Evolutionary conservation across 2,329 filamentous ascomycete genomes (phyloP), one percentile per base, ranked within the genome.

Genomic region (Teratosphaeria viscida): DNA sequence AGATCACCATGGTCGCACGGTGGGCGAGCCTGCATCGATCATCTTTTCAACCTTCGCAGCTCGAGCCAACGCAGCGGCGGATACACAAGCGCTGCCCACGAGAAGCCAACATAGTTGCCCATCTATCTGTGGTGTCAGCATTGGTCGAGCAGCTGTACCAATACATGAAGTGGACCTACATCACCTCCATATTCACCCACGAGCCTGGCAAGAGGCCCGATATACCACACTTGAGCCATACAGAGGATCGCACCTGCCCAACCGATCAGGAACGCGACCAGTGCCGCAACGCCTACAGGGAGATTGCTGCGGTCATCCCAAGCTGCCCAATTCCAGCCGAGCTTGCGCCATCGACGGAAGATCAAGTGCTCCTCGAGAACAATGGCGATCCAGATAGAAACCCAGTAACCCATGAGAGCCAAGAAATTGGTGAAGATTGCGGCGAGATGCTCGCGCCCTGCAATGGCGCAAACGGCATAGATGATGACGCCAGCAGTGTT

Each of bases 191-290:
- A 78, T 23, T 79, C 79, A 0, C 83, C 82, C 19, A 86, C 79
- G 57, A 79, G 70, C 54, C 74, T 75, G 2, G 84, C 83, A 60
- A 87, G 72, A 0, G 85, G 85, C 1, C 86, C 85, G 61, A 83
- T 80, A 70, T 85, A 89, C 81, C 85, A 89, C 3, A 82, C 81
- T 74, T 89, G 85, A 26, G 82, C 82, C 85, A 88, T 88, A 61
- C 80, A 85, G 54, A 88, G 69, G 32, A 89, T 80, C 0, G 84
- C 81, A 8, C 85, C 85, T 10, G 78, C 78, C 85, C 85, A 88
- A 2, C 85, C 85, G 14, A 88, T 67, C 47, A 85, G 70, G 64
- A 88, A 88, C 0, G 85, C 80, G 2, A 77, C 65, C 7, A 86
- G 72, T 0, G 84, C 85, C 0, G 86, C 84, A 61, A 84, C 73